Evolutionary conservation across 1,139 yeast genomes (phyloP).

Genomic region (Yamadazyma kanchanaburiensis): DNA sequence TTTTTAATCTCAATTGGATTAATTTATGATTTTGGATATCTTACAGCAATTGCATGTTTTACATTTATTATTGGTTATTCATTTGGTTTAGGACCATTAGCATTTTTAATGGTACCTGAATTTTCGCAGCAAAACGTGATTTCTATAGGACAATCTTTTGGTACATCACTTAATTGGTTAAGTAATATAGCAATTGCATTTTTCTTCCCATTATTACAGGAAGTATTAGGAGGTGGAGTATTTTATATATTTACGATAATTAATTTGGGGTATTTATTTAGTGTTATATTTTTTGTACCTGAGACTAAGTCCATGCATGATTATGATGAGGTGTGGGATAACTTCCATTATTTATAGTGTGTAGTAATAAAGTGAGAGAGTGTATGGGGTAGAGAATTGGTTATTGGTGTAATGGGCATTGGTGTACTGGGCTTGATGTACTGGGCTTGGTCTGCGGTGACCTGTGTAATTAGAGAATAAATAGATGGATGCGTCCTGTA

Average conservation of each 20-base stretch:
- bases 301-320: constrained; percentile 29
- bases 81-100: constrained; percentile 86
- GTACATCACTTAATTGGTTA: constrained; percentile 82
- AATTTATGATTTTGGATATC: constrained; percentile 32
- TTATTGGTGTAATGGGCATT: no score
- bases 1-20: constrained; percentile 65
- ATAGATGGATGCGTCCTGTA: background rate
- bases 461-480: no score
- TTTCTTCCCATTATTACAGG: constrained; percentile 55
- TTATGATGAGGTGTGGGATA: constrained; percentile 28
- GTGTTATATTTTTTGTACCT: constrained; percentile 24
- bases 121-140: constrained; percentile 70
- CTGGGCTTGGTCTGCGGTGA: no score
- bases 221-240: constrained; percentile 24
- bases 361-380: no score
- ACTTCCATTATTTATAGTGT: constrained; percentile 4
- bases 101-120: constrained; percentile 80
- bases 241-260: constrained; percentile 27
- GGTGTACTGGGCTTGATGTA: no score
- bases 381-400: no score
- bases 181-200: constrained; percentile 78
- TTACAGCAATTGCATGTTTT: constrained; percentile 63
- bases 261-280: constrained; percentile 18
- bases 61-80: constrained; percentile 77
- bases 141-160: constrained; percentile 83